phyloP scores from a whole-genome alignment of 345 rosid genomes.

The Salix viminalis region DNA sequence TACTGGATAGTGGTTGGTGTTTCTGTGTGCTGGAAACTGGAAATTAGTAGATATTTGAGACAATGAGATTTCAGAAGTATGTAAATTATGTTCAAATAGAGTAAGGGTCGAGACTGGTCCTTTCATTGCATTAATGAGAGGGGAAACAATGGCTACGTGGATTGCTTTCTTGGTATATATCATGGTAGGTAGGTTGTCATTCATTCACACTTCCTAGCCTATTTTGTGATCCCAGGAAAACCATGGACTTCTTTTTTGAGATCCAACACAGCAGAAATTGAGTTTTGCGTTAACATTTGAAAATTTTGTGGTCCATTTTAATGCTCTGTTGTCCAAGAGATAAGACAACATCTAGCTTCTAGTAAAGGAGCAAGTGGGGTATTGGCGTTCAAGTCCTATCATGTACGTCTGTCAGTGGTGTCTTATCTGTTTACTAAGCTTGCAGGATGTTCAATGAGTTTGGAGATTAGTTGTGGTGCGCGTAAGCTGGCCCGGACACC shows the following conservation, averaged over 20 bases:
- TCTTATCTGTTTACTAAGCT: no score
- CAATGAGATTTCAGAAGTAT: neutral
- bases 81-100: neutral
- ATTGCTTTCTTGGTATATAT: neutral
- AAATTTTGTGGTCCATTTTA: neutral
- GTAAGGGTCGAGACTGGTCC: neutral
- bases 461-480: no score
- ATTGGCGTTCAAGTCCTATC: no score
- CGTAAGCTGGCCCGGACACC: no score
- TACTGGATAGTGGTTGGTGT: neutral
- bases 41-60: neutral
- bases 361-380: no score
- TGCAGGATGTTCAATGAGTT: no score
- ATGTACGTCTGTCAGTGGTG: accelerated
- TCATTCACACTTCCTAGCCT: no score
- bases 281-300: neutral
- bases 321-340: no score
- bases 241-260: neutral
- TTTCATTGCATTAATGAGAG: neutral
- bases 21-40: slow-evolving; percentile 27
- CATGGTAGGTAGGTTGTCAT: no score
- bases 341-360: no score
- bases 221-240: neutral
- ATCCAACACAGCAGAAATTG: neutral
- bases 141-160: neutral